These are phyloP conservation scores for Termitomyces sp. DNA, from an alignment of 768 basidiomycete species.

Conservation along the genomic window DNA sequence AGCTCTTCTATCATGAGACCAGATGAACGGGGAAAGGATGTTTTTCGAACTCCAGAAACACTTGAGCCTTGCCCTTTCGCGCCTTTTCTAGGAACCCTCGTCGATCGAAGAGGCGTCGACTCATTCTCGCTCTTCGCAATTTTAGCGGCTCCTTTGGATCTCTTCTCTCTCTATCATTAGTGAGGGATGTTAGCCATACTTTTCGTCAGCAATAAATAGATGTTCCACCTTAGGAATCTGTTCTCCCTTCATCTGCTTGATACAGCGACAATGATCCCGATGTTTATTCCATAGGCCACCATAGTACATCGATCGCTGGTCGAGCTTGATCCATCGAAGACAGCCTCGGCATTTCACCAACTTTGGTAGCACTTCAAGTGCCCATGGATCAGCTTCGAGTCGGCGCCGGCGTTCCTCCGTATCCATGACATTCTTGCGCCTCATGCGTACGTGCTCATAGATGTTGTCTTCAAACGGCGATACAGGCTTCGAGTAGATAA, in stretches of 20 bases:
- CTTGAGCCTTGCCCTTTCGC: neutral
- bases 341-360: conserved; percentile 5
- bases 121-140: neutral
- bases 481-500: neutral
- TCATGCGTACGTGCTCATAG: neutral
- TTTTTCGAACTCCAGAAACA: neutral
- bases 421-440: conserved; percentile 9
- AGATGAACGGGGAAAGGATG: neutral
- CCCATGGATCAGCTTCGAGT: conserved; percentile 4
- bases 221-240: conserved; percentile 1
- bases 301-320: conserved; percentile 8
- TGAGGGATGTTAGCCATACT: neutral
- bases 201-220: neutral
- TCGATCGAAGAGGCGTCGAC: neutral
- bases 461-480: neutral
- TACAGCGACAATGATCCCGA: conserved; percentile 1
- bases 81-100: neutral
- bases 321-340: conserved; percentile 8
- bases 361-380: conserved; percentile 2
- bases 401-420: conserved; percentile 1
- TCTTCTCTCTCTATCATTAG: neutral
- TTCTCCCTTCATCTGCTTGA: conserved; percentile 5
- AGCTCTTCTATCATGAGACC: neutral
- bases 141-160: neutral
- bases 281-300: conserved; percentile 7